Conservation (phyloP, 2,329 filamentous ascomycete genomes). For the Cercospora canescens region DNA sequence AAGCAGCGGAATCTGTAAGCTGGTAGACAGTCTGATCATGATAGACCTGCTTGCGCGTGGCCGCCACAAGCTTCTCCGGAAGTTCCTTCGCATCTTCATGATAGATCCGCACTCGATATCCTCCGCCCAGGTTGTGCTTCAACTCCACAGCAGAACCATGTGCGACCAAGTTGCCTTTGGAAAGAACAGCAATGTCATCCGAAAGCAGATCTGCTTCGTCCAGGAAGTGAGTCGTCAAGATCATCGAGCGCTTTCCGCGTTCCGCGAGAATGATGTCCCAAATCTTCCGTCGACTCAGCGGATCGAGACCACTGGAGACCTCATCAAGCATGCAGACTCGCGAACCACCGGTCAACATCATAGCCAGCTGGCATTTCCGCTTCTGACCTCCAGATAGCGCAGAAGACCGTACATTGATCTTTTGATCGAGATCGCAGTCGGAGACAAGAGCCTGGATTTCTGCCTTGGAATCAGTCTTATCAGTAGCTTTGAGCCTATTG, state of each 20-base stretch:
- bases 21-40: constrained; percentile 75
- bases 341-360: constrained; percentile 92
- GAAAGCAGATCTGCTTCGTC: constrained; percentile 90
- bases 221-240: constrained; percentile 89
- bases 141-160: constrained; percentile 82
- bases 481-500: constrained; percentile 72
- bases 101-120: constrained; percentile 78
- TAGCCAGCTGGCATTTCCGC: constrained; percentile 85
- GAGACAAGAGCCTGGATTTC: constrained; percentile 65
- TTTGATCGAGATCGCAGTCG: constrained; percentile 73
- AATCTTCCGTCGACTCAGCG: constrained; percentile 81
- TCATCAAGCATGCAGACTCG: constrained; percentile 89
- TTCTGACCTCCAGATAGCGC: constrained; percentile 91
- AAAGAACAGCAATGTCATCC: constrained; percentile 85
- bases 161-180: constrained; percentile 78
- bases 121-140: constrained; percentile 78
- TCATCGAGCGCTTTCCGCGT: constrained; percentile 76
- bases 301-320: constrained; percentile 84
- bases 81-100: constrained; percentile 46
- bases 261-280: constrained; percentile 92
- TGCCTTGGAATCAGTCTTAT: constrained; percentile 59
- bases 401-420: constrained; percentile 69
- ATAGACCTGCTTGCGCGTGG: constrained; percentile 46
- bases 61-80: constrained; percentile 26
- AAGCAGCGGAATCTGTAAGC: constrained; percentile 67